Conservation (phyloP, 2,329 filamentous ascomycete genomes). For the Aspergillus sergii region DNA sequence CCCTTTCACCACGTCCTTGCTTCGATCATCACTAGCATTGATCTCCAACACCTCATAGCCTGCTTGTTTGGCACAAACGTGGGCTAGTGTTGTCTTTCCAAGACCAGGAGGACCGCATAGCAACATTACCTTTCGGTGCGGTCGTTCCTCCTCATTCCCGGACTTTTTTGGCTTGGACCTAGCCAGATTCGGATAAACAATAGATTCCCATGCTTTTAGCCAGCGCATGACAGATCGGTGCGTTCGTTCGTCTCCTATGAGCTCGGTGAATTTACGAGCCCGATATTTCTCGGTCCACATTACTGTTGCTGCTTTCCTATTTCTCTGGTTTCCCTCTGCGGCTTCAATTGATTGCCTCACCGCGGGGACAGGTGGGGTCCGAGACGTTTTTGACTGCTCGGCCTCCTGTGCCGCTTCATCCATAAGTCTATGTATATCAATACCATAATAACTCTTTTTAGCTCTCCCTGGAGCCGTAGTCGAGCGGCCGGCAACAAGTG, state of each 20-base stretch:
- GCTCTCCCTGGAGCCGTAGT: conserved; percentile 55
- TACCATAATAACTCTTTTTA: conserved; percentile 77
- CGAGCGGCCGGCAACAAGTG: conserved; percentile 57
- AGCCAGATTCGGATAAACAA: conserved; percentile 81
- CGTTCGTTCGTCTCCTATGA: conserved; percentile 92
- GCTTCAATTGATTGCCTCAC: conserved; percentile 40
- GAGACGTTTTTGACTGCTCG: conserved; percentile 35
- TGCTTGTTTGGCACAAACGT: conserved; percentile 92
- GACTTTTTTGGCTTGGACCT: conserved; percentile 60
- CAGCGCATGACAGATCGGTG: conserved; percentile 88
- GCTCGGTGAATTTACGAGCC: conserved; percentile 85
- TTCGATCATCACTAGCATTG: conserved; percentile 95
- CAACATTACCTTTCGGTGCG: conserved; percentile 84
- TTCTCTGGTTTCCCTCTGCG: conserved; percentile 21
- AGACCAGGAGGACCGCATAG: conserved; percentile 89
- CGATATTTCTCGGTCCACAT: conserved; percentile 99
- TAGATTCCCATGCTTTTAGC: conserved; percentile 90
- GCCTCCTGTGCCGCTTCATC: conserved; percentile 68
- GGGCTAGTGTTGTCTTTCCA: conserved; percentile 93
- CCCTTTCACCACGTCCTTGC: conserved; percentile 83
- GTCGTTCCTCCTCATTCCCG: conserved; percentile 66
- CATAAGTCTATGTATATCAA: conserved; percentile 84
- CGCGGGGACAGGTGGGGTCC: conserved; percentile 18
- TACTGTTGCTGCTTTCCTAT: conserved; percentile 35
- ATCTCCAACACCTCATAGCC: conserved; percentile 97